Conservation (phyloP, 225 moss, liverwort and hornwort species). For the Physcomitrium patens region DNA sequence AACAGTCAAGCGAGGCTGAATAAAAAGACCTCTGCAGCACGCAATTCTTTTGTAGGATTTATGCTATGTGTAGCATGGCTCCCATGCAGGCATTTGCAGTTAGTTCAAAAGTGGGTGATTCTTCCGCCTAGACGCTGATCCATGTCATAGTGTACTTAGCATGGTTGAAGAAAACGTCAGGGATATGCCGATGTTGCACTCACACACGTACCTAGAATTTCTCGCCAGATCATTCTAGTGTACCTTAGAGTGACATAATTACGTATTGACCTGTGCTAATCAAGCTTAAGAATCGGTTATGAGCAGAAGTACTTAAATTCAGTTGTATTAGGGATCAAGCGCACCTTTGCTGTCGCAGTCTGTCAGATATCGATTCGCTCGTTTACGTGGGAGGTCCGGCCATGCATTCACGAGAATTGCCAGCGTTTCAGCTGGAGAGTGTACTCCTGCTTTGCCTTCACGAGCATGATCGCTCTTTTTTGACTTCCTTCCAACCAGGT, state of each 20-base stretch:
- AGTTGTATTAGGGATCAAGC: background rate
- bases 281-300: background rate
- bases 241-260: background rate
- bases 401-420: slow-evolving; percentile 39
- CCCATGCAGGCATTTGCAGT: too few relatives aligned
- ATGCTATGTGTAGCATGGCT: too few relatives aligned
- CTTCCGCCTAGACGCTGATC: background rate
- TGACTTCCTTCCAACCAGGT: slow-evolving; percentile 25
- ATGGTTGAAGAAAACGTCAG: background rate
- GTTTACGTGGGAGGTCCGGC: slow-evolving; percentile 32
- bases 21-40: too few relatives aligned
- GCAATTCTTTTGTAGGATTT: too few relatives aligned
- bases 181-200: too few relatives aligned
- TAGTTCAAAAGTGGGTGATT: background rate
- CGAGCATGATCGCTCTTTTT: slow-evolving; percentile 31
- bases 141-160: background rate
- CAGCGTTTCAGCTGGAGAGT: slow-evolving; percentile 4
- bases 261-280: slow-evolving; percentile 5
- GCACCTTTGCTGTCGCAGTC: background rate
- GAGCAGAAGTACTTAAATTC: slow-evolving; percentile 12
- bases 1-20: too few relatives aligned
- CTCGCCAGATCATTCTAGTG: background rate
- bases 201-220: too few relatives aligned
- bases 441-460: slow-evolving; percentile 29
- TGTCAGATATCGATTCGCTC: slow-evolving; percentile 21